phyloP scores from a whole-genome alignment of 768 basidiomycete species.

The Tylopilus rubrobrunneus region DNA sequence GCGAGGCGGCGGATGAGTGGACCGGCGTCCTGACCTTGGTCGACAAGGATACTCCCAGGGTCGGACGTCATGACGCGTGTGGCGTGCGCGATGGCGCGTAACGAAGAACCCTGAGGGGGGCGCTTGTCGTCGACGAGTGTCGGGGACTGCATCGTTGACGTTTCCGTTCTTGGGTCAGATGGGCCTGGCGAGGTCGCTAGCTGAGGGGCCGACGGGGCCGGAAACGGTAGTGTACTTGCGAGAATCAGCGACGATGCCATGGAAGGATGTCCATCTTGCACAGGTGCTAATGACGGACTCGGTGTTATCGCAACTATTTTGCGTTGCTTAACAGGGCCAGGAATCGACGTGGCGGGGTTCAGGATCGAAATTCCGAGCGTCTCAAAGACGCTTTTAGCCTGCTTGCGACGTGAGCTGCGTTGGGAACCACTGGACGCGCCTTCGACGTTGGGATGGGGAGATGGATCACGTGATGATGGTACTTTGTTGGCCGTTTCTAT shows the following conservation, averaged over 20 bases:
- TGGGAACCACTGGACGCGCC: slow-evolving; percentile 12
- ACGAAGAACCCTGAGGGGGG: slow-evolving; percentile 55
- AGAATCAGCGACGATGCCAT: slow-evolving; percentile 19
- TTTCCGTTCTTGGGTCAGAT: slow-evolving; percentile 22
- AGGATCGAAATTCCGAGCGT: slow-evolving; percentile 66
- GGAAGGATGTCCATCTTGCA: slow-evolving; percentile 14
- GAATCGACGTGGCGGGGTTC: slow-evolving; percentile 41
- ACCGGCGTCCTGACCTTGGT: slow-evolving; percentile 62
- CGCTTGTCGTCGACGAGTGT: slow-evolving; percentile 27
- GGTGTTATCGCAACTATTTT: slow-evolving; percentile 24
- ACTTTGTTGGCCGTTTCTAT: slow-evolving; percentile 19
- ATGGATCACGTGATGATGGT: slow-evolving; percentile 18
- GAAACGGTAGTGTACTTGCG: slow-evolving; percentile 12
- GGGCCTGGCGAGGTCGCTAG: slow-evolving; percentile 22
- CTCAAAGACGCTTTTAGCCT: slow-evolving; percentile 65
- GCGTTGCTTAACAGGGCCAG: slow-evolving; percentile 24
- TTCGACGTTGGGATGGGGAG: slow-evolving; percentile 14
- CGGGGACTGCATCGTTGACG: slow-evolving; percentile 27
- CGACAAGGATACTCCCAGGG: slow-evolving; percentile 67
- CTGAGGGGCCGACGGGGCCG: slow-evolving; percentile 26
- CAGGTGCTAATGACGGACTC: slow-evolving; percentile 12
- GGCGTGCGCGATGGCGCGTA: slow-evolving; percentile 77
- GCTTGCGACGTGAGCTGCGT: slow-evolving; percentile 34
- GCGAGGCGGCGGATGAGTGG: slow-evolving; percentile 62
- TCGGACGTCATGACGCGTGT: slow-evolving; percentile 86